Conservation (phyloP, 257 asterid genomes). For the Eucommia ulmoides region DNA sequence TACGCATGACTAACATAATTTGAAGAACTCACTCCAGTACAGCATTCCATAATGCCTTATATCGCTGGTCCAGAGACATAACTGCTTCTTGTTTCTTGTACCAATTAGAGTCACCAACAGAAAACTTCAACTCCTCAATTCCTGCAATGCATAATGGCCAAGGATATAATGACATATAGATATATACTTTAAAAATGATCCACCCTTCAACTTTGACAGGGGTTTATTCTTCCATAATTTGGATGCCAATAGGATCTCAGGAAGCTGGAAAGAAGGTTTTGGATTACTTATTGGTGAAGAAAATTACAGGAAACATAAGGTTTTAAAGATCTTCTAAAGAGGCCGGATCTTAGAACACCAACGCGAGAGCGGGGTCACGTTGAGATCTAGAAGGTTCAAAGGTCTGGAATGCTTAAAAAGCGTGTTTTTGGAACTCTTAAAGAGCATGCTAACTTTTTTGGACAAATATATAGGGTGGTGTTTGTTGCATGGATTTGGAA, state of each 20-base stretch:
- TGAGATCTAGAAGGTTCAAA: too few species aligned
- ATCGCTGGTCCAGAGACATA: slow-evolving; percentile 53
- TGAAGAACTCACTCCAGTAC: slow-evolving; percentile 53
- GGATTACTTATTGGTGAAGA: neutral
- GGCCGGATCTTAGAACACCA: too few species aligned
- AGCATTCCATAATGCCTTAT: slow-evolving; percentile 54
- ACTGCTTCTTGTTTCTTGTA: slow-evolving; percentile 60
- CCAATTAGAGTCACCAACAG: slow-evolving; percentile 51
- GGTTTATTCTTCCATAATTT: neutral
- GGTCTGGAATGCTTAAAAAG: too few species aligned
- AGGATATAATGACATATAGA: neutral
- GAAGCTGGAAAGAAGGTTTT: neutral
- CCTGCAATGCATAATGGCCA: slow-evolving; percentile 19
- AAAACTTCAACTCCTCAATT: slow-evolving; percentile 45
- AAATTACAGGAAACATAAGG: neutral
- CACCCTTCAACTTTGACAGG: neutral
- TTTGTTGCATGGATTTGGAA: too few species aligned
- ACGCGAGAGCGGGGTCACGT: too few species aligned
- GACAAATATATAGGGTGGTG: too few species aligned
- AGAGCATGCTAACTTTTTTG: too few species aligned
- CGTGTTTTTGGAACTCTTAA: too few species aligned
- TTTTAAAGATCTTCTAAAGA: neutral
- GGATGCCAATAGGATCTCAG: neutral
- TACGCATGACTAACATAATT: slow-evolving; percentile 7
- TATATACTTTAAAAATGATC: neutral